phyloP scores from a whole-genome alignment of 228 moss, liverwort and hornwort genomes.

The Sphagnum fallax region DNA sequence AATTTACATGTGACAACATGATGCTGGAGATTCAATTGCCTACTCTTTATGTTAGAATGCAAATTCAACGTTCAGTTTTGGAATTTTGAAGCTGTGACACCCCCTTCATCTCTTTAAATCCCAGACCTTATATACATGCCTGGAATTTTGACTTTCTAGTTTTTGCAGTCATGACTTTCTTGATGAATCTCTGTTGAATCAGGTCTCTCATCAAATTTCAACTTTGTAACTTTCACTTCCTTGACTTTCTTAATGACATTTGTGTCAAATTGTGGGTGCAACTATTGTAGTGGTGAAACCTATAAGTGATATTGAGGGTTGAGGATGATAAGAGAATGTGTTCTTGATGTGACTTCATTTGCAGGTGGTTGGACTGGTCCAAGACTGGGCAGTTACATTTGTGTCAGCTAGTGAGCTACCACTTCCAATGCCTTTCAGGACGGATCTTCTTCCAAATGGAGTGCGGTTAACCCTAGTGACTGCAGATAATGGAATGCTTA shows the following conservation, averaged over 20 bases:
- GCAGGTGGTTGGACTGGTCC: constrained; percentile 56
- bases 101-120: background rate
- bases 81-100: background rate
- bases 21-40: too few species aligned
- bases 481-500: constrained; percentile 49
- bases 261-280: too few species aligned
- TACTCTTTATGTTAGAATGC: too few species aligned
- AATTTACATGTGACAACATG: too few species aligned
- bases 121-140: background rate
- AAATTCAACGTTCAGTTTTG: too few species aligned
- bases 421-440: constrained; percentile 84
- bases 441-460: constrained; percentile 68
- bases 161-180: background rate
- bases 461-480: constrained; percentile 73
- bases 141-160: background rate
- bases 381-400: constrained; percentile 90
- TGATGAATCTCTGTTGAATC: too few species aligned
- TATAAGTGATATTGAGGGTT: too few species aligned
- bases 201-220: too few species aligned
- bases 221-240: too few species aligned
- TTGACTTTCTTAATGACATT: too few species aligned
- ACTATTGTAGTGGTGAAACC: too few species aligned
- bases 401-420: constrained; percentile 95
- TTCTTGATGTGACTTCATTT: background rate
- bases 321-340: too few species aligned